Conservation (phyloP, 2,329 filamentous ascomycete species). For the Epichloe glyceriae region DNA sequence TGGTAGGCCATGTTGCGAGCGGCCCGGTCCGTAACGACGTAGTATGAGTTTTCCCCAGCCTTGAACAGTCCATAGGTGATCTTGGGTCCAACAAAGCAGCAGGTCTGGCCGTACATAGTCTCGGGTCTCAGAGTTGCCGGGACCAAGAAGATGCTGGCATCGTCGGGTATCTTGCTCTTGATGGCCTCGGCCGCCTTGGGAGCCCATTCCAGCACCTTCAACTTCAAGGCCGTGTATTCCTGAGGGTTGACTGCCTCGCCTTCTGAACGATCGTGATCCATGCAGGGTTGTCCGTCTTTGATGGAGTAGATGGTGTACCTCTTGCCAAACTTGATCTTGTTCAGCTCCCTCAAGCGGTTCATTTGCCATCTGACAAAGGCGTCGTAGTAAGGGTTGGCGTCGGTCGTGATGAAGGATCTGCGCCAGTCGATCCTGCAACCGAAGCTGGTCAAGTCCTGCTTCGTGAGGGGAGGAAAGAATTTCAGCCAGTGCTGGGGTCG, state of each 20-base stretch:
- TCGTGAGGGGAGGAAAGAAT: conserved; percentile 55
- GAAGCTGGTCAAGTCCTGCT: conserved; percentile 68
- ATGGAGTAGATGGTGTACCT: conserved; percentile 75
- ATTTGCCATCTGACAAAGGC: conserved; percentile 96
- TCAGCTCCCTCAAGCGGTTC: conserved; percentile 75
- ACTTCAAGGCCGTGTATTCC: conserved; percentile 85
- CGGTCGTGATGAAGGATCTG: conserved; percentile 83
- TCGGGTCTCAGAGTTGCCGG: conserved; percentile 88
- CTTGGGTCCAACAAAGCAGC: conserved; percentile 86
- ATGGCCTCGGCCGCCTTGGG: conserved; percentile 59
- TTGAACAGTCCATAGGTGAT: conserved; percentile 85
- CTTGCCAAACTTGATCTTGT: conserved; percentile 90
- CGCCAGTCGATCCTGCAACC: conserved; percentile 89
- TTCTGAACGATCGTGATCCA: conserved; percentile 34
- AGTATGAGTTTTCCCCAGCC: conserved; percentile 65
- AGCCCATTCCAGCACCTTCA: conserved; percentile 84
- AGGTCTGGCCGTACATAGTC: conserved; percentile 98
- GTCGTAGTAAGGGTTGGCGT: conserved; percentile 94
- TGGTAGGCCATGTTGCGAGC: conserved; percentile 97
- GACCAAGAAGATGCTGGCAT: conserved; percentile 74
- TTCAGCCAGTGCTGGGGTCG: conserved; percentile 81
- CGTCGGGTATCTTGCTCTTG: conserved; percentile 64
- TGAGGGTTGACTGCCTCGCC: conserved; percentile 53
- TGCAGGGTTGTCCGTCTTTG: conserved; percentile 32
- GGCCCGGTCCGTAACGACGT: conserved; percentile 69